phyloP scores from a whole-genome alignment of 2,329 filamentous ascomycete species.

The Paecilomyces formosus region DNA sequence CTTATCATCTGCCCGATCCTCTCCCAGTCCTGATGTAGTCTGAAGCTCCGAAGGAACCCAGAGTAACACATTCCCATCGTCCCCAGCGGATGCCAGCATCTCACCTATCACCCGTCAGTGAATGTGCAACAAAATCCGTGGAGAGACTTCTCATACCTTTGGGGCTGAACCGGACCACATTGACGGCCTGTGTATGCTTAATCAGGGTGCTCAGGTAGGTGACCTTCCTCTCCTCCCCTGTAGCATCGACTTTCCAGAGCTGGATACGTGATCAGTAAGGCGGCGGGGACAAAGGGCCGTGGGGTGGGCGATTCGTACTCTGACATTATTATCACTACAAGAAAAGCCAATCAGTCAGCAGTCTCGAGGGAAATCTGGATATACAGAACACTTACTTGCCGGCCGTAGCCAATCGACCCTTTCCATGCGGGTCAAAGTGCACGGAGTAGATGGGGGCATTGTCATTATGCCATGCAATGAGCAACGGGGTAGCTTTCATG shows the following conservation, averaged over 20 bases:
- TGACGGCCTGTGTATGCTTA: conserved; percentile 95
- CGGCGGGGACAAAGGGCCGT: conserved; percentile 8
- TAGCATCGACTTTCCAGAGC: conserved; percentile 85
- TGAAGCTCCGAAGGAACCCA: conserved; percentile 85
- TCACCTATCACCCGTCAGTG: conserved; percentile 57
- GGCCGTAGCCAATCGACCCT: conserved; percentile 83
- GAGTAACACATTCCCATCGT: conserved; percentile 93
- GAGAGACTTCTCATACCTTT: conserved; percentile 54
- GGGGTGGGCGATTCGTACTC: conserved; percentile 50
- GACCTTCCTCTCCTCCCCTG: conserved; percentile 79
- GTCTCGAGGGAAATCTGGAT: neutral
- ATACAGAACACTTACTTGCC: conserved; percentile 54
- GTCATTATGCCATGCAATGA: conserved; percentile 98
- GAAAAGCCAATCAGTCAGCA: conserved; percentile 9
- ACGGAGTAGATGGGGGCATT: conserved; percentile 95
- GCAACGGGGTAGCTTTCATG: conserved; percentile 95
- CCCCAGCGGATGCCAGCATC: conserved; percentile 86
- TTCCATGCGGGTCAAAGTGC: conserved; percentile 89
- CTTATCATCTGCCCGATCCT: conserved; percentile 83
- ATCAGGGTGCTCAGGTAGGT: conserved; percentile 85
- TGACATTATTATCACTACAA: conserved; percentile 75
- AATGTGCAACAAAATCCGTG: conserved; percentile 1
- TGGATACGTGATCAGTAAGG: conserved; percentile 39
- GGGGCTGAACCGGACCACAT: conserved; percentile 93
- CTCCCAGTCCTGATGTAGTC: conserved; percentile 62